Percentiles rank a stretch among this genome's conserved stretches.
These are phyloP conservation scores for Daldinia grandis DNA, from an alignment of 495 filamentous ascomycete species.

Conservation along the genomic window DNA sequence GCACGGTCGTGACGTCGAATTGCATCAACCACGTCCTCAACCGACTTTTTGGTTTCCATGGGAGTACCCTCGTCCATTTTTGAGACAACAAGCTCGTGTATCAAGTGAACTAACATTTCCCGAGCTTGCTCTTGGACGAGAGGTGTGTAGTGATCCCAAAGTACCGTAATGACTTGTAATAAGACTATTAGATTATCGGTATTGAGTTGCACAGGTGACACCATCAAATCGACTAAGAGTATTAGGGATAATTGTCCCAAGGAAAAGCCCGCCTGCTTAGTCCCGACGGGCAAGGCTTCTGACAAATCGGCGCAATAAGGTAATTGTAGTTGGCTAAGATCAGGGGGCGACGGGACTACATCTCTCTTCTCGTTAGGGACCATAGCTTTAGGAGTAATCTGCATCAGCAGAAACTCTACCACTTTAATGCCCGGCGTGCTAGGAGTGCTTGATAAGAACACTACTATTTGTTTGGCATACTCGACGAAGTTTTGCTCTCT, in stretches of 20 bases:
- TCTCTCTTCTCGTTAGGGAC: slow-evolving; percentile 83
- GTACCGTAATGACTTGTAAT: slow-evolving; percentile 87
- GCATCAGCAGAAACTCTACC: slow-evolving; percentile 89
- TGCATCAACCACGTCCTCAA: slow-evolving; percentile 90
- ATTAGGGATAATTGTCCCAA: slow-evolving; percentile 93
- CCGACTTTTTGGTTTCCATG: slow-evolving; percentile 69
- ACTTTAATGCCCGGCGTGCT: slow-evolving; percentile 82
- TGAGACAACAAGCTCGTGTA: slow-evolving; percentile 95
- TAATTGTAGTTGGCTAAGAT: slow-evolving; percentile 72
- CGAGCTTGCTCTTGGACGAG: slow-evolving; percentile 95
- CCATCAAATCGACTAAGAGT: slow-evolving; percentile 93
- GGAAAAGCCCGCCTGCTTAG: slow-evolving; percentile 90
- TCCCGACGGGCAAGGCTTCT: slow-evolving; percentile 81
- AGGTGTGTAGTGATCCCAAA: slow-evolving; percentile 97
- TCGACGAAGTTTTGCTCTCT: slow-evolving; percentile 97
- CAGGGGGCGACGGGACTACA: slow-evolving; percentile 72
- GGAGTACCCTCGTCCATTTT: slow-evolving; percentile 79
- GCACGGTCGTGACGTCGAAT: slow-evolving; percentile 85
- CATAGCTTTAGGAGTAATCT: slow-evolving; percentile 91
- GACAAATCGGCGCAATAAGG: slow-evolving; percentile 91
- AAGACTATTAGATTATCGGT: slow-evolving; percentile 82
- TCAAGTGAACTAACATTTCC: slow-evolving; percentile 97
- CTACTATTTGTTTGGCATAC: slow-evolving; percentile 96
- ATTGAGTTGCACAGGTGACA: slow-evolving; percentile 82
- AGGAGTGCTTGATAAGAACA: slow-evolving; percentile 90